Percentiles rank a stretch among this genome's conserved stretches.
Conservation (phyloP, 768 basidiomycete genomes). For the Kondoa malvinella region DNA sequence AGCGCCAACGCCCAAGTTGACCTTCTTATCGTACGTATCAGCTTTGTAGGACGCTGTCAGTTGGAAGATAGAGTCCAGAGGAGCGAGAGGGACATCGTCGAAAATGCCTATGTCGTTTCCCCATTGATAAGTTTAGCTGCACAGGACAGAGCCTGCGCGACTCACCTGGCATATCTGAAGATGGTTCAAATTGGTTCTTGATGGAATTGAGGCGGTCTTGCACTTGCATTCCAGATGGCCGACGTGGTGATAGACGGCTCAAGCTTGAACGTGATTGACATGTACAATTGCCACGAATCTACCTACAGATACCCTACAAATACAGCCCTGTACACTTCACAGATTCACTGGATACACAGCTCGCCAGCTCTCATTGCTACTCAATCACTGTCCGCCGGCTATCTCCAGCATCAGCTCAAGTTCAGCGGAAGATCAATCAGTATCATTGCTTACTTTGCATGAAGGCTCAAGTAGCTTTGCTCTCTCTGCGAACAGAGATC, state of each 20-base stretch:
- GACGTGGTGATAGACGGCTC: background rate
- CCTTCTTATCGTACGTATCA: conserved; percentile 76
- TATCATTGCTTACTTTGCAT: background rate
- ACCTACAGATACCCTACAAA: too few species aligned
- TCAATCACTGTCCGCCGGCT: too few species aligned
- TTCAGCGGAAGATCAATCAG: too few species aligned
- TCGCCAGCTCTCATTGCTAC: too few species aligned
- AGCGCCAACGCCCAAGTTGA: conserved; percentile 94
- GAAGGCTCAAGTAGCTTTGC: background rate
- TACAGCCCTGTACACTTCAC: too few species aligned
- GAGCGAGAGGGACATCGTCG: conserved; percentile 22
- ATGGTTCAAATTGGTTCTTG: background rate
- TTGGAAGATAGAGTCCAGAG: conserved; percentile 30
- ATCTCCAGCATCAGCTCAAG: too few species aligned
- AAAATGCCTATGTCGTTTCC: background rate
- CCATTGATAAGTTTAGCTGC: background rate
- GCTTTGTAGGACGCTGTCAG: conserved; percentile 92
- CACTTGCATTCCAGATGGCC: background rate
- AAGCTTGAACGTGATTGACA: too few species aligned
- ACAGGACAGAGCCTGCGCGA: background rate
- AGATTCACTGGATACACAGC: too few species aligned
- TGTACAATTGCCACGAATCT: too few species aligned
- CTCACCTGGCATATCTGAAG: background rate
- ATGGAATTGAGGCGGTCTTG: background rate
- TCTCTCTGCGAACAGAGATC: background rate